Percentiles rank a stretch among this genome's conserved stretches.
Evolutionary conservation across 1,284 basidiomycete genomes (phyloP).

Genomic region (Cerrena zonata): DNA sequence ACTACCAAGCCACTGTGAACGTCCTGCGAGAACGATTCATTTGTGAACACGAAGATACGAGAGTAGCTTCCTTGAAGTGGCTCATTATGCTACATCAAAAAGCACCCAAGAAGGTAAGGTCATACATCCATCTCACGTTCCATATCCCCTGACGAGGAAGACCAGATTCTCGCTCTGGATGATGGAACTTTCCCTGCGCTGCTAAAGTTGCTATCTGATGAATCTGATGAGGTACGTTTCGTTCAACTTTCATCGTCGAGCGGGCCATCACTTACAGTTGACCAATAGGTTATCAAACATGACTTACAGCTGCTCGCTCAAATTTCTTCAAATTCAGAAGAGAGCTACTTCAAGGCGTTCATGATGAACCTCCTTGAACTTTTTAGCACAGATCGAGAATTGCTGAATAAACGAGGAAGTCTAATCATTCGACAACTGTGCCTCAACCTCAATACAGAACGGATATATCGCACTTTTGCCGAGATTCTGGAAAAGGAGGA

Average conservation of each 20-base stretch:
- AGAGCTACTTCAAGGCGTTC: constrained; percentile 91
- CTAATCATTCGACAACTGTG: constrained; percentile 95
- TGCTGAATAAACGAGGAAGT: constrained; percentile 90
- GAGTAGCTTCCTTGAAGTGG: constrained; percentile 95
- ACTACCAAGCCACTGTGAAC: constrained; percentile 89
- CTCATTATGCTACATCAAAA: constrained; percentile 98
- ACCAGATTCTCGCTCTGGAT: constrained; percentile 87
- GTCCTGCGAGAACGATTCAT: constrained; percentile 90
- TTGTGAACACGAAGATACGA: constrained; percentile 93
- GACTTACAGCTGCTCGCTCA: constrained; percentile 94
- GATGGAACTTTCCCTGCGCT: constrained; percentile 94
- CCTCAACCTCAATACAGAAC: constrained; percentile 88
- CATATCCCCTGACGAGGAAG: neutral
- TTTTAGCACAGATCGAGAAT: constrained; percentile 88
- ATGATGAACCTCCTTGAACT: constrained; percentile 92
- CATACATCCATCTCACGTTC: neutral
- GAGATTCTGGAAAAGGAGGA: constrained; percentile 98
- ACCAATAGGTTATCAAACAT: constrained; percentile 79
- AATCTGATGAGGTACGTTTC: constrained; percentile 79
- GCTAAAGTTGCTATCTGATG: constrained; percentile 93
- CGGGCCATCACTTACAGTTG: constrained; percentile 1
- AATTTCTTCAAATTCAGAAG: constrained; percentile 90
- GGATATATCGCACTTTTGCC: constrained; percentile 92
- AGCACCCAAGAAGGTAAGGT: constrained; percentile 80
- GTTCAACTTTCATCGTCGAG: neutral